phyloP scores from a whole-genome alignment of 495 filamentous ascomycete species.

The Aspergillus steynii region DNA sequence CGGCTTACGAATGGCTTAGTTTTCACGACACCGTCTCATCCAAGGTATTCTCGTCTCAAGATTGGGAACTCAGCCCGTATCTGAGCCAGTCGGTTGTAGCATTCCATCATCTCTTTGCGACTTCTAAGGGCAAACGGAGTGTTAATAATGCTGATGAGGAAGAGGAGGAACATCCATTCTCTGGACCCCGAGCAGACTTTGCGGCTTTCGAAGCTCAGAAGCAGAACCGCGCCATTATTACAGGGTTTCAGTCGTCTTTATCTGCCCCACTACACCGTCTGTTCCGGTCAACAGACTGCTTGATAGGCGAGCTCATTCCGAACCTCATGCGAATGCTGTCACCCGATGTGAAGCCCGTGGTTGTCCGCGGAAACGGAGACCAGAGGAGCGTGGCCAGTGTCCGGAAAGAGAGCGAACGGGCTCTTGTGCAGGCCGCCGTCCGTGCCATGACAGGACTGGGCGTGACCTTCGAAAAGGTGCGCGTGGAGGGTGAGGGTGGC shows the following conservation, averaged over 20 bases:
- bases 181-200: conserved; percentile 77
- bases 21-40: conserved; percentile 85
- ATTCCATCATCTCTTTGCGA: conserved; percentile 88
- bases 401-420: conserved; percentile 78
- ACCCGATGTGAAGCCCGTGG: conserved; percentile 88
- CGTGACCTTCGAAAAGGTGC: conserved; percentile 78
- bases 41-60: conserved; percentile 71
- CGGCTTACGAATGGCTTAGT: conserved; percentile 90
- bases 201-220: conserved; percentile 75
- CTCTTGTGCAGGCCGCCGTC: conserved; percentile 75
- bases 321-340: conserved; percentile 79
- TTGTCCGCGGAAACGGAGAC: conserved; percentile 72
- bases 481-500: conserved; percentile 66
- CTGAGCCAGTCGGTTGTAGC: conserved; percentile 81
- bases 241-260: conserved; percentile 55
- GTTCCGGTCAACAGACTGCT: conserved; percentile 72
- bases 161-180: conserved; percentile 66
- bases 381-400: conserved; percentile 75
- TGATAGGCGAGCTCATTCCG: conserved; percentile 81
- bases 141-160: conserved; percentile 47
- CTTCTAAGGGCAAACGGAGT: conserved; percentile 40
- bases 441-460: conserved; percentile 75
- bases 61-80: conserved; percentile 87
- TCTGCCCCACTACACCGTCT: conserved; percentile 62
- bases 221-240: conserved; percentile 58